Conservation (phyloP, 2,329 filamentous ascomycete genomes). For the Xenoacremonium recifei region DNA sequence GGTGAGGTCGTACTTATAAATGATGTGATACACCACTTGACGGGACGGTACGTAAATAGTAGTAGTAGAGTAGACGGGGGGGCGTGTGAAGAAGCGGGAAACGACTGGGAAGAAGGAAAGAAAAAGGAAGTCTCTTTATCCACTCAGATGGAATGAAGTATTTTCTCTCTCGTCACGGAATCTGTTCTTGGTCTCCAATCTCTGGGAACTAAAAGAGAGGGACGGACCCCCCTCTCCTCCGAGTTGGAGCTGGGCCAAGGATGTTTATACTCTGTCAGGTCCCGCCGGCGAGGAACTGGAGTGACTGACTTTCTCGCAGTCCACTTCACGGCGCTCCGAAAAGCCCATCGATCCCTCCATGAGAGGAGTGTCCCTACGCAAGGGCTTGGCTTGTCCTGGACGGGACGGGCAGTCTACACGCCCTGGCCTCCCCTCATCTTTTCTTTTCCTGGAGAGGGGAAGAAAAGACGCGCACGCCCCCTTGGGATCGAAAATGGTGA, state of each 20-base stretch:
- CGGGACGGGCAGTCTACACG: too few relatives aligned
- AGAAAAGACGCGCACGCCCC: background rate
- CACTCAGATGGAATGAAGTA: too few relatives aligned
- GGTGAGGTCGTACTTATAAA: background rate
- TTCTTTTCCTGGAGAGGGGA: too few relatives aligned
- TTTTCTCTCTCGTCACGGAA: background rate
- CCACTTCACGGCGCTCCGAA: too few relatives aligned
- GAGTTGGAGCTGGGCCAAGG: constrained; percentile 16
- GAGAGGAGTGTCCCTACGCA: too few relatives aligned
- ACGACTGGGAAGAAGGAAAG: background rate
- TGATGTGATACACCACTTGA: background rate
- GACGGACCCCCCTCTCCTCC: background rate
- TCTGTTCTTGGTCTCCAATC: background rate
- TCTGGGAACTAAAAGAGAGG: background rate
- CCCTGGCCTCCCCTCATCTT: too few relatives aligned
- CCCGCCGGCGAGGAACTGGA: background rate
- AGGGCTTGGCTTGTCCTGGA: too few relatives aligned
- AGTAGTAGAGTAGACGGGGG: background rate
- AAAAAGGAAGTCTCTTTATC: background rate
- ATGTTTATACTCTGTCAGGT: constrained; percentile 23
- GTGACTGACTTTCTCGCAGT: too few relatives aligned
- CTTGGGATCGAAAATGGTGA: background rate
- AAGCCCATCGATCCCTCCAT: too few relatives aligned
- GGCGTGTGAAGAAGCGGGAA: background rate
- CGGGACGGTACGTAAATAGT: background rate